Evolutionary conservation across 169 alveolate species (phyloP), one percentile per base, ranked within the genome.

Genomic region (Plasmodium malariae): DNA sequence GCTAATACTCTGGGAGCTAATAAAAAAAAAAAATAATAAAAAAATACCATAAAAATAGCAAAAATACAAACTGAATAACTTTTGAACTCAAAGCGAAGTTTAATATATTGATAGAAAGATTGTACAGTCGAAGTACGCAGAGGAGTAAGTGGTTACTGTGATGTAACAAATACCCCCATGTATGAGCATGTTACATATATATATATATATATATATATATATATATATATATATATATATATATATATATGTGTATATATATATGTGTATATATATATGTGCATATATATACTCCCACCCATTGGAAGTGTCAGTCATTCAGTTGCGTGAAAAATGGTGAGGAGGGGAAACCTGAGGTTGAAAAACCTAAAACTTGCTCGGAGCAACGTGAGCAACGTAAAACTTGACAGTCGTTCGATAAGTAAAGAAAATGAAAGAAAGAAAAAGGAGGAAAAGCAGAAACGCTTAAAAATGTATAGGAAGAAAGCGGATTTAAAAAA

Each of bases 401-500:
- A 78, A 21, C 51, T 48, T 21, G 62, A 78, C 3, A 68, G 68
- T 12, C 40, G 63, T 2, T 12, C 63, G 14, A 78, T 78, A 65
- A 45, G 55, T 9, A 78, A 78, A 40, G 89, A 65, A 26, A 43
- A 63, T 21, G 70, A 17, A 0, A 40, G 63, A 55, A 65, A 40
- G 48, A 78, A 62, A 37, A 78, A 62, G 14, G 76, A 78, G 34
- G 89, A 78, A 68, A 78, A 78, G 37, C 55, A 43, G 19, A 78
- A 78, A 24, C 60, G 89, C 51, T 57, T 78, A 37, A 78, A 78
- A 78, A 78, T 78, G 89, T 78, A 78, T 69, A 63, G 89, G 24
- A 78, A 76, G 14, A 78, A 78, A 28, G 89, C 89, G 0, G 48
- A 78, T 54, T 36, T 78, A 37, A 78, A 78, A 55, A 63, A 78